Evolutionary conservation across 1,284 basidiomycete genomes (phyloP).

Genomic region (Anthracocystis walkeri): DNA sequence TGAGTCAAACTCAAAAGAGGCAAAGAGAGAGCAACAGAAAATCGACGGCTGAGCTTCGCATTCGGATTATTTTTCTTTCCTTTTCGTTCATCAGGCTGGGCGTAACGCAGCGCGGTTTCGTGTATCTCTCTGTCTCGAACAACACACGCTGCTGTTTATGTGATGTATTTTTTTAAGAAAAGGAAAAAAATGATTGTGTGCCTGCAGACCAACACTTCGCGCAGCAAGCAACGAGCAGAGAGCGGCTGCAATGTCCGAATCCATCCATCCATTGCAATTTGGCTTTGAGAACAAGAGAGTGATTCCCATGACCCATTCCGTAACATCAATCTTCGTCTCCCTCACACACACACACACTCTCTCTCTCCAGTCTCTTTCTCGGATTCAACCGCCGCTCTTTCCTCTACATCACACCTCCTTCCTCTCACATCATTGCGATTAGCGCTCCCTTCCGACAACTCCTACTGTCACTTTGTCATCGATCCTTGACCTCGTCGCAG

Average conservation of each 20-base stretch:
- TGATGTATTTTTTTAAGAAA: slow-evolving; percentile 4
- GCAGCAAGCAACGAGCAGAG: slow-evolving; percentile 11
- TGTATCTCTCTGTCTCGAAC: background rate
- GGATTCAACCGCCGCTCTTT: slow-evolving; percentile 4
- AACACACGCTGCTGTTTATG: background rate
- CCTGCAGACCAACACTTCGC: slow-evolving; percentile 49
- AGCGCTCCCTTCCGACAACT: background rate
- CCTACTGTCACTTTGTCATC: no score
- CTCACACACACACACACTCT: background rate
- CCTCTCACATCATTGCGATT: background rate
- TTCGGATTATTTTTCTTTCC: slow-evolving; percentile 1
- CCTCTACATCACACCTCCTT: background rate
- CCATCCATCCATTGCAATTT: slow-evolving; percentile 11
- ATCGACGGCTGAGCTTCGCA: slow-evolving; percentile 10
- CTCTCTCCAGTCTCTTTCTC: background rate
- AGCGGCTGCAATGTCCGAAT: slow-evolving; percentile 7
- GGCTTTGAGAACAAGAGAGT: background rate
- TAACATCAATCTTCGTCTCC: slow-evolving; percentile 2
- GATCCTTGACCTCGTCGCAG: background rate
- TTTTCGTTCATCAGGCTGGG: background rate
- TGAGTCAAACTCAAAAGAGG: slow-evolving; percentile 8
- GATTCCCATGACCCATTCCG: slow-evolving; percentile 1
- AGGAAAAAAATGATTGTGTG: slow-evolving; percentile 9
- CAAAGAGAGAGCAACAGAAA: background rate
- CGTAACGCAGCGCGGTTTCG: no score